Evolutionary conservation across 1,284 basidiomycete species (phyloP), one percentile per base, ranked within the genome.

Genomic region (Austropuccinia psidii): DNA sequence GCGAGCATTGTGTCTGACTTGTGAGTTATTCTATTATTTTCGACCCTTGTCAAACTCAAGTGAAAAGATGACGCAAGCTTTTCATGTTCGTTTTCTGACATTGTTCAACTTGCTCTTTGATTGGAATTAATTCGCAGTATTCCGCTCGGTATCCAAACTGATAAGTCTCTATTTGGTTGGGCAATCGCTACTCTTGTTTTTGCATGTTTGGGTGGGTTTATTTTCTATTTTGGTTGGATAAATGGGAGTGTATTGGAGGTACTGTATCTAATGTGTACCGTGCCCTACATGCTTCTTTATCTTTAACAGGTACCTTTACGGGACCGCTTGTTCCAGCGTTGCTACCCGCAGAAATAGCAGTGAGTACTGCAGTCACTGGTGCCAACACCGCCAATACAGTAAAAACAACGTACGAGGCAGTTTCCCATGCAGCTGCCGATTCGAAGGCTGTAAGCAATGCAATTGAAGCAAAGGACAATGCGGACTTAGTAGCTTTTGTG

Each of bases 111-210:
- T 29, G 41, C 31, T 33, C 3, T 65, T 43, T 21, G 49, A 4
- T 24, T 49, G 43, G 33, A 13, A 45, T 31, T n/a, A 2, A 4
- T 58, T 24, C n/a, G 13, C 37, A 69, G 67, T 33, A 60, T 69
- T 9, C 67, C 67, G 29, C 47, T 33, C 9, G 69, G 58, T 24
- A 43, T 61, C 2, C 24, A 37, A 50, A 1, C 1, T 5, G 69
- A 72, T 41, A 50, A 9, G 4, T 54, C 57, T 37, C 7, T 72
- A 37, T 61, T 61, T 49, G 69, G 69, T 11, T 62, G 21, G n/a
- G 58, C 57, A 27, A 39, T 72, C 37, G 69, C 57, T 8, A 72
- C 69, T n/a, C 15, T 72, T 13, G 69, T 72, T 21, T 39, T 72
- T 35, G 43, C 39, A 27, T 11, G 21, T 13, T 1, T 69, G 24